Base-by-base conservation (phyloP, 495 filamentous ascomycete species). In the Aspergillus panamensis region DNA sequence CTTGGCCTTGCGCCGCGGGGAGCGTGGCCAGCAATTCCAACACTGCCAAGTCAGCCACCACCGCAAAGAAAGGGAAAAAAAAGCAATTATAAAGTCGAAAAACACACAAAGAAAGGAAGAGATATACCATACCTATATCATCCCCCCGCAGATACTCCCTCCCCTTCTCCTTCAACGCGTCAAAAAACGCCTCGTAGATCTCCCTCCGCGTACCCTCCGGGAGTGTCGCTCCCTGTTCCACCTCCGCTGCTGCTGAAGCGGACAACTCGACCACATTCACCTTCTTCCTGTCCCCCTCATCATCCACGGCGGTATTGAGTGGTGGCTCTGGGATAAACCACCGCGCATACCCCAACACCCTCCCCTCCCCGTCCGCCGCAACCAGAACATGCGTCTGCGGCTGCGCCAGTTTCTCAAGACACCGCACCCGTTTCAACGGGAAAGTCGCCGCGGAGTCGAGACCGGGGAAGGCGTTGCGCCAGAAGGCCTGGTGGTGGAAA, bases 1-100 rank as follows among this genome's bases (percentile, higher is more conserved):
- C 84, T 49, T 66, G 69, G 12, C 82, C 70, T 62, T 83, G 79
- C 35, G 71, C 73, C 20, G 72, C 69, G 5, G 78, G 76, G 19
- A 64, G 59, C 8, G 73, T 76, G 42, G 53, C 63, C 16, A 71
- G 57, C 14, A 69, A 52, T 43, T 69, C 68, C 19, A 71, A 51
- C 9, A 62, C 68, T 71, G 13, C 17, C 6, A 4, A 9, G 16
- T 40, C n/a, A n/a, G n/a, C n/a, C n/a, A n/a, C n/a, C n/a, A n/a
- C n/a, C n/a, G n/a, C n/a, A n/a, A n/a, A n/a, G n/a, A 56, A 53
- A 35, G 19, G 48, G 40, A 29, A 33, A 51, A 7, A 25, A 39
- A 31, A 35, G 45, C n/a, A n/a, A n/a, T n/a, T n/a, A n/a, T n/a
- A n/a, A n/a, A n/a, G n/a, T n/a, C n/a, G n/a, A n/a, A n/a, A n/a